Conservation (phyloP, 2,329 filamentous ascomycete species). For the Botrytis porri region DNA sequence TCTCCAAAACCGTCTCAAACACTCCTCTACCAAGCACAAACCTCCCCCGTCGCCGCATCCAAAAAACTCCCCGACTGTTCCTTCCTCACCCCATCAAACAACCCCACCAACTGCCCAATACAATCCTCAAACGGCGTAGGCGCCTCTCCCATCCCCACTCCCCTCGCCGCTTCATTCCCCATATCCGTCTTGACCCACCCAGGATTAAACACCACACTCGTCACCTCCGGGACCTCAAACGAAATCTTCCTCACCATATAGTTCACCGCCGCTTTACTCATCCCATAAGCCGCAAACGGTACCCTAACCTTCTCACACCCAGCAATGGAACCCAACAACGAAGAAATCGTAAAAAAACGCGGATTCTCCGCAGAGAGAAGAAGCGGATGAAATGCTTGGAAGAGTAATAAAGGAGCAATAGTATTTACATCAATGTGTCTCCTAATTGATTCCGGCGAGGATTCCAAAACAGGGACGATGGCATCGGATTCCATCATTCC, state of each 20-base stretch:
- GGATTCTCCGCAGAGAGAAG: slow-evolving; percentile 39
- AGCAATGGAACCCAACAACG: slow-evolving; percentile 26
- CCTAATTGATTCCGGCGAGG: not conserved
- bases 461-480: not conserved
- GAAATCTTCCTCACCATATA: slow-evolving; percentile 38
- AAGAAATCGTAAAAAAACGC: slow-evolving; percentile 42
- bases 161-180: slow-evolving; percentile 26
- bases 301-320: slow-evolving; percentile 13
- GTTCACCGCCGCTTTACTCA: slow-evolving; percentile 41
- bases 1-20: no score
- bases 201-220: slow-evolving; percentile 37
- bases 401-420: not conserved
- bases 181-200: slow-evolving; percentile 38
- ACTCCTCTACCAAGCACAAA: slow-evolving; percentile 26
- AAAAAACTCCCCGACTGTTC: slow-evolving; percentile 26
- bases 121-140: slow-evolving; percentile 28
- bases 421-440: not conserved
- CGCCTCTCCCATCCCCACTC: slow-evolving; percentile 25
- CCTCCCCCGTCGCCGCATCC: slow-evolving; percentile 15
- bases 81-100: slow-evolving; percentile 24
- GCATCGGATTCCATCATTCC: not conserved
- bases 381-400: slow-evolving; percentile 42
- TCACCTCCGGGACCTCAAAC: slow-evolving; percentile 37
- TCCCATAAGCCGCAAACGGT: slow-evolving; percentile 41
- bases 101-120: slow-evolving; percentile 21